Evolutionary conservation across 441 rosid species (phyloP).

Genomic region (Jatropha podagrica): DNA sequence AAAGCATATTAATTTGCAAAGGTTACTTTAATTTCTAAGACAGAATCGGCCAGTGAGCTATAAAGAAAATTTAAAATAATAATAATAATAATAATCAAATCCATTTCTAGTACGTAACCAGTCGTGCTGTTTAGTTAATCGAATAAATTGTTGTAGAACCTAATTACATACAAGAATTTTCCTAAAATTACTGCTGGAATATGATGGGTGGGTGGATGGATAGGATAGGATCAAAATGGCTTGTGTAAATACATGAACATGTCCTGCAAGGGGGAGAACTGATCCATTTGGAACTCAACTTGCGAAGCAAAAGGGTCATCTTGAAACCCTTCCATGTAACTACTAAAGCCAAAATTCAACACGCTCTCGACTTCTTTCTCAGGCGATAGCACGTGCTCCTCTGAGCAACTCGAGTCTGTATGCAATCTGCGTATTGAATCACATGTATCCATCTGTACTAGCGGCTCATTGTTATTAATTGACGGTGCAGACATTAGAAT

Average conservation of each 20-base stretch:
- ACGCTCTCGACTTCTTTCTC: conserved; percentile 75
- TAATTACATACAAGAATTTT: too few species aligned
- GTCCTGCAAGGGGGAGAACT: conserved; percentile 56
- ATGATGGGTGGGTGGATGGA: too few species aligned
- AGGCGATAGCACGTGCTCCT: conserved; percentile 66
- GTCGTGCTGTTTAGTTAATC: too few species aligned
- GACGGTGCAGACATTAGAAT: conserved; percentile 16
- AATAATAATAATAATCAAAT: too few species aligned
- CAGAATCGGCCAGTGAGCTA: too few species aligned
- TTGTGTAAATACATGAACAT: conserved; percentile 38
- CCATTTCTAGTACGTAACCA: too few species aligned
- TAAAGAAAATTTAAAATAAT: too few species aligned
- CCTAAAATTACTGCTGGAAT: too few species aligned
- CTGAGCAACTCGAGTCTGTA: conserved; percentile 68
- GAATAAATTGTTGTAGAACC: too few species aligned
- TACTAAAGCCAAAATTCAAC: conserved; percentile 46
- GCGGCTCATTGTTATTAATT: conserved; percentile 14
- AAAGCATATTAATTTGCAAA: too few species aligned
- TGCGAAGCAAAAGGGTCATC: conserved; percentile 58
- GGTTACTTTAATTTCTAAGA: too few species aligned
- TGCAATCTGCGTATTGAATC: conserved; percentile 61
- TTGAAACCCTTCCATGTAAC: conserved; percentile 42
- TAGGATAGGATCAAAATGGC: conserved; percentile 26
- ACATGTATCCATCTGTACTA: conserved; percentile 50
- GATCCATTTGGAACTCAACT: conserved; percentile 54